phyloP scores from a whole-genome alignment of 257 asterid genomes.

The Solanum acaule region DNA sequence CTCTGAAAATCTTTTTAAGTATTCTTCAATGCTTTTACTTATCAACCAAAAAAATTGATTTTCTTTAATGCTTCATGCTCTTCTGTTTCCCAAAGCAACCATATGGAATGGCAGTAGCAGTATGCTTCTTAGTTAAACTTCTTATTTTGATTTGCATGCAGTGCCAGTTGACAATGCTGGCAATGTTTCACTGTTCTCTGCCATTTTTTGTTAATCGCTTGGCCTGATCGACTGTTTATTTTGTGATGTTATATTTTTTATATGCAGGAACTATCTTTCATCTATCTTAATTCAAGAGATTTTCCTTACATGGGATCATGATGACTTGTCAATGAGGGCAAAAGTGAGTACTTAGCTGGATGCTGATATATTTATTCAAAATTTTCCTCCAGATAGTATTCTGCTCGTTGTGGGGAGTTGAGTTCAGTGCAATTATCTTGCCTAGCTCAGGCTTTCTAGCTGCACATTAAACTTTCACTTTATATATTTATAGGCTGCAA shows the following conservation, averaged over 20 bases:
- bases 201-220: neutral
- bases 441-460: neutral
- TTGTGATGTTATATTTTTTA: neutral
- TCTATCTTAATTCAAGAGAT: conserved; percentile 96
- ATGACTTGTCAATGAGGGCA: conserved; percentile 87
- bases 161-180: neutral
- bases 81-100: neutral
- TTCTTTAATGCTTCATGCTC: neutral
- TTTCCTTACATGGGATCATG: conserved; percentile 99
- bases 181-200: neutral
- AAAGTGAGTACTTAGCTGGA: conserved; percentile 47
- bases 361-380: neutral
- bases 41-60: neutral
- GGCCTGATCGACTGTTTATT: neutral
- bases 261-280: conserved; percentile 81
- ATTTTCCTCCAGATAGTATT: neutral
- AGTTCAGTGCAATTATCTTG: neutral
- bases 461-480: conserved; percentile 10
- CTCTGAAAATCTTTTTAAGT: neutral
- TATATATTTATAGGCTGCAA: conserved; percentile 63
- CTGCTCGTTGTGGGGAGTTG: neutral
- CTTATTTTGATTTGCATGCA: neutral
- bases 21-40: neutral
- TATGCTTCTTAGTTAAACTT: neutral
- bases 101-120: neutral